Base-by-base conservation (phyloP, 2,329 filamentous ascomycete species). In the Chrysoporthe puriensis region DNA sequence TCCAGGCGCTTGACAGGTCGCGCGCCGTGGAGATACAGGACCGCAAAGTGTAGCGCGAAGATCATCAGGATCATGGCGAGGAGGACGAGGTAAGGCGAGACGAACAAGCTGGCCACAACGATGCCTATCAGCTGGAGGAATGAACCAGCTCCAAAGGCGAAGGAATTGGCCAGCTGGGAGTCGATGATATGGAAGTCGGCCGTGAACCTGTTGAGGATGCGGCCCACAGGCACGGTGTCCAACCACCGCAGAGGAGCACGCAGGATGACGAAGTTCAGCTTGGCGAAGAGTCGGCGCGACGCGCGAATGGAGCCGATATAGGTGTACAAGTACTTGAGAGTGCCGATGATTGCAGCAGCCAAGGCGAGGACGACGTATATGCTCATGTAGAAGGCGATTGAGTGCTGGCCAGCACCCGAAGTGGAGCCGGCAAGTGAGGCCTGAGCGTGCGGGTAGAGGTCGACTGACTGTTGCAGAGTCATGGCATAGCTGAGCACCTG, bases 1-100 rank as follows among this genome's bases (percentile, higher is more conserved):
- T 95, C 92, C 1, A 95, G 84, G 5, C 92, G 85, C 79, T 94
- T 95, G 69, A 91, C 84, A 43, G 93, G 91, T 50, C 92, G 84
- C 0, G 91, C 91, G 1, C 86, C 91, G n/a, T 85, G 79, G 6
- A 96, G 83, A 74, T 92, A 96, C 46, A 80, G 81, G 3, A 83
- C 74, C 1, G 88, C 89, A 66, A 89, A 85, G 69, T 85, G 77
- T n/a, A 86, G 74, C 70, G 86, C 89, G 11, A 90, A 76, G 0
- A 79, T 70, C 0, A 93, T 79, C 1, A 94, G 81, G 4, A 87
- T 68, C 4, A 84, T 63, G 0, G 90, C 87, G 59, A 92, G 78
- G 1, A 90, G 72, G 8, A 94, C 83, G 66, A 94, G 87, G 63
- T 86, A 82, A 0, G 86, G 86, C 0, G 91, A 92, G 9, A 93